Conservation (phyloP, 768 basidiomycete genomes). For the Termitomyces bulborhizus region DNA sequence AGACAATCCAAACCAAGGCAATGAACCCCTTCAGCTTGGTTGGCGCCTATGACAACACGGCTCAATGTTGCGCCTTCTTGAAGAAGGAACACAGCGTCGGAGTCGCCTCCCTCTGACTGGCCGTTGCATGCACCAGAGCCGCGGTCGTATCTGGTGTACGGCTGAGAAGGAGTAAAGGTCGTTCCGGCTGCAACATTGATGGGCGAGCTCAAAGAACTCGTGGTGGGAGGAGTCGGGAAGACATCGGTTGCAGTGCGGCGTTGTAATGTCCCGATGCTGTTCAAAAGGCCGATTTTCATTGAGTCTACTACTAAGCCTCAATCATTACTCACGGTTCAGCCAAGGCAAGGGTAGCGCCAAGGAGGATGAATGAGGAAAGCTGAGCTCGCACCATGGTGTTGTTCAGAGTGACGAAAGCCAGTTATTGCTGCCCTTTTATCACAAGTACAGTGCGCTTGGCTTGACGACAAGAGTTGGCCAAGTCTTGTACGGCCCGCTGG, state of each 20-base stretch:
- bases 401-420: neutral
- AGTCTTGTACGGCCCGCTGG: neutral
- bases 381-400: constrained; percentile 1
- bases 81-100: constrained; percentile 34
- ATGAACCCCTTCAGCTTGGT: constrained; percentile 36
- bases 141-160: constrained; percentile 31
- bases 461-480: neutral
- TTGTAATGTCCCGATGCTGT: constrained; percentile 14
- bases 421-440: neutral
- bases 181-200: constrained; percentile 25
- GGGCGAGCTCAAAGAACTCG: constrained; percentile 26
- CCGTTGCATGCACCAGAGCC: constrained; percentile 32
- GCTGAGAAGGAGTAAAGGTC: constrained; percentile 28
- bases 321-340: constrained; percentile 3
- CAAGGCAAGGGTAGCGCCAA: neutral
- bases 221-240: constrained; percentile 28
- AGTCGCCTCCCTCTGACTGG: constrained; percentile 32
- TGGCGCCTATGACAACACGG: constrained; percentile 32
- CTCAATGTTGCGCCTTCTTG: constrained; percentile 34
- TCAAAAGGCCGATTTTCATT: neutral
- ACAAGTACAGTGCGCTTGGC: neutral
- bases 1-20: constrained; percentile 23
- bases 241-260: constrained; percentile 28
- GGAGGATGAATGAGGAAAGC: neutral
- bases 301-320: neutral